Evolutionary conservation across 2,329 filamentous ascomycete genomes (phyloP).

Genomic region (Claviceps citrina): DNA sequence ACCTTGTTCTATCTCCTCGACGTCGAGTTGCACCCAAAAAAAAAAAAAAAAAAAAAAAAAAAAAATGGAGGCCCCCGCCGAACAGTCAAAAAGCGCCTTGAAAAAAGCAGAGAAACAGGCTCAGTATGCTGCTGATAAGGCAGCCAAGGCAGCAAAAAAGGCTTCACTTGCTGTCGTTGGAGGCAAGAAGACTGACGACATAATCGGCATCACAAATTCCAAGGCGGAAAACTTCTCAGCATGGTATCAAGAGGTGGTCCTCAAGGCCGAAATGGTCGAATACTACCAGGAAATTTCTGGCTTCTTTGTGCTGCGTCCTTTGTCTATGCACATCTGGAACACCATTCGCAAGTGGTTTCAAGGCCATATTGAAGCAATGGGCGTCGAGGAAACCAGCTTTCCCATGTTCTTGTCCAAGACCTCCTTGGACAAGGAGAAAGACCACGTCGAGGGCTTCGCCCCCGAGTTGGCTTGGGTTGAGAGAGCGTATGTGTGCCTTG

Average conservation of each 20-base stretch:
- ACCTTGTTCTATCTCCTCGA: too few species aligned
- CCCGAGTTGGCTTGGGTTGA: slow-evolving; percentile 84
- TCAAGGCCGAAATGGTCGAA: slow-evolving; percentile 94
- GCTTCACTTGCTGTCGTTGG: slow-evolving; percentile 33
- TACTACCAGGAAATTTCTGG: slow-evolving; percentile 92
- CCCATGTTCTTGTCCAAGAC: slow-evolving; percentile 90
- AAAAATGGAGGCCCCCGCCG: slow-evolving; percentile 18
- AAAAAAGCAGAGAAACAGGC: slow-evolving; percentile 53
- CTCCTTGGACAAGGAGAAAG: slow-evolving; percentile 77
- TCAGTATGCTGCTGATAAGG: slow-evolving; percentile 45
- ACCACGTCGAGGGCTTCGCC: slow-evolving; percentile 96
- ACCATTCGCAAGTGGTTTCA: slow-evolving; percentile 53
- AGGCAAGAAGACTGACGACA: slow-evolving; percentile 46
- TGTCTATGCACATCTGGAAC: slow-evolving; percentile 52
- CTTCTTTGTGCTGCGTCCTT: slow-evolving; percentile 79
- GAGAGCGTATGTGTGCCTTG: slow-evolving; percentile 48
- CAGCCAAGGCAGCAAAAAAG: slow-evolving; percentile 46
- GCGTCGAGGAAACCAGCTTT: slow-evolving; percentile 91
- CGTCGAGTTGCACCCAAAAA: not conserved
- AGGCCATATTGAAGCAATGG: slow-evolving; percentile 70
- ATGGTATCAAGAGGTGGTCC: slow-evolving; percentile 96
- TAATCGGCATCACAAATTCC: slow-evolving; percentile 76
- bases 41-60: slow-evolving; percentile 4
- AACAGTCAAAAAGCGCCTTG: slow-evolving; percentile 43
- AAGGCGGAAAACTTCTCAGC: slow-evolving; percentile 79